A percentile compares a stretch with the other conserved stretches of the same genome.
phyloP scores from a whole-genome alignment of 768 basidiomycete genomes.

The Termitomyces sp. region DNA sequence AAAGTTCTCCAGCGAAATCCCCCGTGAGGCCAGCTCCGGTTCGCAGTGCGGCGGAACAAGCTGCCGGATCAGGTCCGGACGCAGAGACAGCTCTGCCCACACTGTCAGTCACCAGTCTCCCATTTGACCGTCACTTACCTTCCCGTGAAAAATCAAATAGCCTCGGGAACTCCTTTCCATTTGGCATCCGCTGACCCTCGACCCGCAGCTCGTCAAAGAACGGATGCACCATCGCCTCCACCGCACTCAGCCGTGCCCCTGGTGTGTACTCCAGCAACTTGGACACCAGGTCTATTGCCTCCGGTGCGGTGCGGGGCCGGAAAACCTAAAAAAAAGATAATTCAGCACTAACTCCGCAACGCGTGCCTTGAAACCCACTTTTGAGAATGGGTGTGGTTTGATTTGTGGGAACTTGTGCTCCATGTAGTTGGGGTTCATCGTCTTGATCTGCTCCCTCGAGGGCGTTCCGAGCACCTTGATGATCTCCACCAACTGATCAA shows the following conservation, averaged over 20 bases:
- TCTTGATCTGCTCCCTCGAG: constrained; percentile 99
- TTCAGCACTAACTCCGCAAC: neutral
- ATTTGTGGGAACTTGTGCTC: constrained; percentile 99
- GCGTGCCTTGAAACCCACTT: constrained; percentile 44
- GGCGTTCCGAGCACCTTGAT: constrained; percentile 99
- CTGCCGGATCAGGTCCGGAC: constrained; percentile 88
- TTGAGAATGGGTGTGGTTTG: constrained; percentile 98
- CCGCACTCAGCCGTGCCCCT: constrained; percentile 79
- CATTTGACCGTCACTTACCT: constrained; percentile 48
- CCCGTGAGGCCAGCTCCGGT: constrained; percentile 79
- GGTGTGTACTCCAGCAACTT: constrained; percentile 99
- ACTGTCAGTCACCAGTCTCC: neutral
- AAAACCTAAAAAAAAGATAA: constrained; percentile 62
- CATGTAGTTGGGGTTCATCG: constrained; percentile 99
- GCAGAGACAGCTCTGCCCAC: constrained; percentile 82
- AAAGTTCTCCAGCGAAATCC: constrained; percentile 85
- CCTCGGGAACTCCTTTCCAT: constrained; percentile 91
- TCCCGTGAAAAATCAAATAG: constrained; percentile 93
- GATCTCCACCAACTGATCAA: constrained; percentile 98
- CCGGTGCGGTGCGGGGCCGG: constrained; percentile 92
- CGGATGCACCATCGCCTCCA: constrained; percentile 88
- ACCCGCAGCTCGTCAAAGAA: constrained; percentile 96
- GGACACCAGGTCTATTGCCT: constrained; percentile 93
- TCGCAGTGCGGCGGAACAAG: constrained; percentile 90
- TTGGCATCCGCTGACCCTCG: constrained; percentile 92